Conservation (phyloP, 2,329 filamentous ascomycete genomes). For the Knoxdaviesia proteae region DNA sequence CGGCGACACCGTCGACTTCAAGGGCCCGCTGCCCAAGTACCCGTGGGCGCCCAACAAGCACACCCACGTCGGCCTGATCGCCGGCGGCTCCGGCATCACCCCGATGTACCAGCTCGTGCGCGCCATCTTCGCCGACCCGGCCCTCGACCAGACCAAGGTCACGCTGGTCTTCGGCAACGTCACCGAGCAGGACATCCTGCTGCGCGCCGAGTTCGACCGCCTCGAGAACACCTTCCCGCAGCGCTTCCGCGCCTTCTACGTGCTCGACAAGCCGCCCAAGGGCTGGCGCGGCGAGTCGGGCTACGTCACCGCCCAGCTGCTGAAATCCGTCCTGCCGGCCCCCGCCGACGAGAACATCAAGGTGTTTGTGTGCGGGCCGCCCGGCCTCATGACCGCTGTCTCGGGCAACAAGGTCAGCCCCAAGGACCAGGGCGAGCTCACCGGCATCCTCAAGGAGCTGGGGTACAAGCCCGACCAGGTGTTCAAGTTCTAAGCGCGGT, state of each 20-base stretch:
- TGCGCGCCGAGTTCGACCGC: conserved; percentile 66
- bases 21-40: conserved; percentile 92
- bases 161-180: conserved; percentile 90
- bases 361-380: conserved; percentile 88
- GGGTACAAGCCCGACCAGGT: conserved; percentile 57
- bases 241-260: conserved; percentile 88
- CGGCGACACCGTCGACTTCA: conserved; percentile 71
- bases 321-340: conserved; percentile 88
- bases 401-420: conserved; percentile 79
- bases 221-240: conserved; percentile 91
- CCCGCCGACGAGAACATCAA: conserved; percentile 86
- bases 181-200: conserved; percentile 70
- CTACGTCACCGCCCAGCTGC: conserved; percentile 69
- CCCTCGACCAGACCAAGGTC: conserved; percentile 82
- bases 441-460: conserved; percentile 62
- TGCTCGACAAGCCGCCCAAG: conserved; percentile 67
- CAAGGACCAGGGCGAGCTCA: conserved; percentile 82
- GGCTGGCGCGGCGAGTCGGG: conserved; percentile 61
- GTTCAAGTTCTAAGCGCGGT: conserved; percentile 57
- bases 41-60: conserved; percentile 82
- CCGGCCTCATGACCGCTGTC: conserved; percentile 81
- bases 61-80: conserved; percentile 65
- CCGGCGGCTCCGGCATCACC: conserved; percentile 92
- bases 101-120: conserved; percentile 93
- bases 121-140: conserved; percentile 85